Evolutionary conservation across 768 basidiomycete genomes (phyloP).

Genomic region (Trametes maxima): DNA sequence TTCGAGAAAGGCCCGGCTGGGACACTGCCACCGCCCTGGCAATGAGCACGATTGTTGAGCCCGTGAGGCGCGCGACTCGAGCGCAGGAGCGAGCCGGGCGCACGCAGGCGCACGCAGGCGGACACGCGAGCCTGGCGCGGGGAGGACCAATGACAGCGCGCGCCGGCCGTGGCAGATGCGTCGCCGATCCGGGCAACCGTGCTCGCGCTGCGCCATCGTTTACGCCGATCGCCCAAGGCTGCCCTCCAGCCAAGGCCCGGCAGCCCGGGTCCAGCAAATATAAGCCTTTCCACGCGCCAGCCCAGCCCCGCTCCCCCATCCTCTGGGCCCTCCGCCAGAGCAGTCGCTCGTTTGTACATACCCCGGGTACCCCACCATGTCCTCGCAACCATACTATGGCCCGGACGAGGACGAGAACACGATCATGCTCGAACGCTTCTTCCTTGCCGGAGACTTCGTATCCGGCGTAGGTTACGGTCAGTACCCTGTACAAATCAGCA

Average conservation of each 20-base stretch:
- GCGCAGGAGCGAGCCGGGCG: neutral
- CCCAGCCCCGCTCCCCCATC: neutral
- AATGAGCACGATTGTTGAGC: neutral
- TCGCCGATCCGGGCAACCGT: neutral
- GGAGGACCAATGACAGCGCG: neutral
- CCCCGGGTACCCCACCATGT: conserved; percentile 3
- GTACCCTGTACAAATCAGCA: neutral
- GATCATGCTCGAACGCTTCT: conserved; percentile 43
- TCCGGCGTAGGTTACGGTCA: conserved; percentile 45
- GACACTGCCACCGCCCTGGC: neutral
- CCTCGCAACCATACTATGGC: conserved; percentile 29
- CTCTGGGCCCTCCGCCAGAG: conserved; percentile 2
- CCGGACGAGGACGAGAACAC: conserved; percentile 38
- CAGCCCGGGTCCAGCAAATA: neutral
- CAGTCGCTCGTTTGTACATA: conserved; percentile 11
- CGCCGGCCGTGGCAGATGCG: neutral
- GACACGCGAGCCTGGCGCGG: too few relatives aligned
- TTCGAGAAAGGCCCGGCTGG: too few relatives aligned
- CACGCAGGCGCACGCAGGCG: neutral
- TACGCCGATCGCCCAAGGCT: neutral
- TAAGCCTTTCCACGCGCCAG: neutral
- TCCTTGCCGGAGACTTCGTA: conserved; percentile 45
- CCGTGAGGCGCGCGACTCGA: neutral
- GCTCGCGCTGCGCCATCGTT: neutral
- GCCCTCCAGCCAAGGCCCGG: neutral